Conservation (phyloP, 805 yeast genomes). For the Saccharomyces jurei region DNA sequence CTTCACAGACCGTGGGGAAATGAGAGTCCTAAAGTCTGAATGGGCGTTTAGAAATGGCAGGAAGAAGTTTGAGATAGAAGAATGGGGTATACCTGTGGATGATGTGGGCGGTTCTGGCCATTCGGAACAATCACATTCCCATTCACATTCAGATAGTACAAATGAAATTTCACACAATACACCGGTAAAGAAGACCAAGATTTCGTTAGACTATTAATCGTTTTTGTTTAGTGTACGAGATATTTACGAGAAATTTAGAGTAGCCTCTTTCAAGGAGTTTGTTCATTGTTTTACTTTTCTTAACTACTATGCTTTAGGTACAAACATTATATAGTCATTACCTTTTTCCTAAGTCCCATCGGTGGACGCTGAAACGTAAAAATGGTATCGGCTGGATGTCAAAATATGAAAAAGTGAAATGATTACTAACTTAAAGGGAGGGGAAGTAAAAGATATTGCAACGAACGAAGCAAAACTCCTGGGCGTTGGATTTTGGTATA, state of each 20-base stretch:
- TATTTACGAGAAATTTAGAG: neutral
- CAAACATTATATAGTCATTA: neutral
- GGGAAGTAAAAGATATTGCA: neutral
- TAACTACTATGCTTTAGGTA: neutral
- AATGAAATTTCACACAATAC: neutral
- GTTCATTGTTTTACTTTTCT: neutral
- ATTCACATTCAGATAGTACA: constrained; percentile 3
- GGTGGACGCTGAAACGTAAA: neutral
- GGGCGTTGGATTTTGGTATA: neutral
- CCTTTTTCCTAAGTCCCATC: neutral
- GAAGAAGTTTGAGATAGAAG: constrained; percentile 76
- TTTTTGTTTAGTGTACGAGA: neutral
- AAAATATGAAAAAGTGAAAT: neutral
- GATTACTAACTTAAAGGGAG: neutral
- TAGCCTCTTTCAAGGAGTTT: neutral
- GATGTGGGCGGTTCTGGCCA: constrained; percentile 45
- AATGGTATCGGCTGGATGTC: neutral
- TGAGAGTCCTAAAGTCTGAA: constrained; percentile 68
- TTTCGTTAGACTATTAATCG: constrained; percentile 10
- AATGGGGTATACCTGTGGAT: constrained; percentile 97
- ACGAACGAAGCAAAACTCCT: neutral
- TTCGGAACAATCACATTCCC: neutral
- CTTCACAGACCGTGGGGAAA: constrained; percentile 60
- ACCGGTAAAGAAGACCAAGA: constrained; percentile 6
- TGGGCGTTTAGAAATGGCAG: constrained; percentile 81